Evolutionary conservation across 805 yeast species (phyloP).

Genomic region (Myxozyma sirexii): DNA sequence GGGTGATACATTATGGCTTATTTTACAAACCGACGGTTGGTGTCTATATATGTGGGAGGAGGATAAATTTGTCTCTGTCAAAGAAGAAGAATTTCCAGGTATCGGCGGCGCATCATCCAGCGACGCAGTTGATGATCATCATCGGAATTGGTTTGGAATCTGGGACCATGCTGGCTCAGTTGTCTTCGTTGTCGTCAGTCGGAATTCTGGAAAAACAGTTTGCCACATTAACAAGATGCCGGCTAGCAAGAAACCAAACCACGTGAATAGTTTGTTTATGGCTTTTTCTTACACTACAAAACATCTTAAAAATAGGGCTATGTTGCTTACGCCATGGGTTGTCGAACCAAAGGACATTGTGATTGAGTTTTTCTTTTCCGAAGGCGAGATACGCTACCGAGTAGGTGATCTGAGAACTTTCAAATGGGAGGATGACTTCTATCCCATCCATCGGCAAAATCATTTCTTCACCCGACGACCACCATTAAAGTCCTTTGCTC

Average conservation of each 20-base stretch:
- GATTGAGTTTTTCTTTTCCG: conserved; percentile 27
- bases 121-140: conserved; percentile 25
- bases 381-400: conserved; percentile 27
- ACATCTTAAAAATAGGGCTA: not conserved
- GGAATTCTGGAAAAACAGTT: conserved; percentile 1
- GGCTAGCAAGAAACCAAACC: conserved; percentile 26
- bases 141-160: conserved; percentile 31
- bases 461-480: conserved; percentile 18
- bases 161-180: conserved; percentile 24
- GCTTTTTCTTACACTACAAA: conserved; percentile 20
- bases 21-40: conserved; percentile 30
- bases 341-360: conserved; percentile 17
- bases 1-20: conserved; percentile 30
- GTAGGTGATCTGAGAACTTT: conserved; percentile 22
- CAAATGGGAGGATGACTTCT: conserved; percentile 14
- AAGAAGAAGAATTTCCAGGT: conserved; percentile 1
- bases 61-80: conserved; percentile 19
- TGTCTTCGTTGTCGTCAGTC: conserved; percentile 16
- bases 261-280: conserved; percentile 26
- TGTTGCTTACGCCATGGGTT: conserved; percentile 6
- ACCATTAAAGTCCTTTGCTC: conserved; percentile 16
- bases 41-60: conserved; percentile 33
- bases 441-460: conserved; percentile 23
- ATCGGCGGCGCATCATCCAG: conserved; percentile 25
- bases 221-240: conserved; percentile 17